Conservation (phyloP, 805 yeast genomes). For the Kodamaea hsintzibuensis region DNA sequence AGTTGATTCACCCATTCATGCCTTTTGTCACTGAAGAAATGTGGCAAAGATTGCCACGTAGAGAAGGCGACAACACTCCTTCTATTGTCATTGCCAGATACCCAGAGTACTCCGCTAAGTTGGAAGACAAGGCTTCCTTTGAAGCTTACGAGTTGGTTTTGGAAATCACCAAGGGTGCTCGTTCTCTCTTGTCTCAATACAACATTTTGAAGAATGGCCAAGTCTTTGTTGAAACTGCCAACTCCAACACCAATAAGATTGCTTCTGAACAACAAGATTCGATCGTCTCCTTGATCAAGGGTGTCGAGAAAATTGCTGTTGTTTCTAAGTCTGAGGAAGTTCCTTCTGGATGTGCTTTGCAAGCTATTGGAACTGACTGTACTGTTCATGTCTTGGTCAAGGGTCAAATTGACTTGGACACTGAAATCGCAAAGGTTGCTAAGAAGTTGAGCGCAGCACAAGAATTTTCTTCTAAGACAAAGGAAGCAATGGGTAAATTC, state of each 20-base stretch:
- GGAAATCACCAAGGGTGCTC: conserved; percentile 84
- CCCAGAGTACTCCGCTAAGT: conserved; percentile 65
- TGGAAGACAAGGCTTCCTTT: conserved; percentile 64
- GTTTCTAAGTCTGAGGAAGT: conserved; percentile 55
- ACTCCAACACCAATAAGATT: conserved; percentile 48
- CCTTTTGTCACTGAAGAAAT: conserved; percentile 96
- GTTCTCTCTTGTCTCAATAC: conserved; percentile 91
- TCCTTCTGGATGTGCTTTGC: conserved; percentile 90
- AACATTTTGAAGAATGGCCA: conserved; percentile 85
- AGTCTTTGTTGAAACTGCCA: conserved; percentile 74
- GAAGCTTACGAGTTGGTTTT: conserved; percentile 80
- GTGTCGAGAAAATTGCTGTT: conserved; percentile 73
- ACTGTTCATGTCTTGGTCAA: conserved; percentile 89
- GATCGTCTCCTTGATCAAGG: conserved; percentile 90
- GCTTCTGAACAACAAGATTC: conserved; percentile 75
- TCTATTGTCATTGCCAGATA: conserved; percentile 79
- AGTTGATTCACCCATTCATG: conserved; percentile 96
- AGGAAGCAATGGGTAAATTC: conserved; percentile 79
- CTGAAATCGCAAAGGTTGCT: conserved; percentile 80
- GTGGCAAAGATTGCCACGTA: conserved; percentile 97
- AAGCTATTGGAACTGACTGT: conserved; percentile 75
- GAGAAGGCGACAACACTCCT: conserved; percentile 65
- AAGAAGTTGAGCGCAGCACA: conserved; percentile 70
- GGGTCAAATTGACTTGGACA: conserved; percentile 92
- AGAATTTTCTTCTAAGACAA: conserved; percentile 59